Base-by-base conservation (phyloP, 2,329 filamentous ascomycete genomes). In the Helminthosporium solani region DNA sequence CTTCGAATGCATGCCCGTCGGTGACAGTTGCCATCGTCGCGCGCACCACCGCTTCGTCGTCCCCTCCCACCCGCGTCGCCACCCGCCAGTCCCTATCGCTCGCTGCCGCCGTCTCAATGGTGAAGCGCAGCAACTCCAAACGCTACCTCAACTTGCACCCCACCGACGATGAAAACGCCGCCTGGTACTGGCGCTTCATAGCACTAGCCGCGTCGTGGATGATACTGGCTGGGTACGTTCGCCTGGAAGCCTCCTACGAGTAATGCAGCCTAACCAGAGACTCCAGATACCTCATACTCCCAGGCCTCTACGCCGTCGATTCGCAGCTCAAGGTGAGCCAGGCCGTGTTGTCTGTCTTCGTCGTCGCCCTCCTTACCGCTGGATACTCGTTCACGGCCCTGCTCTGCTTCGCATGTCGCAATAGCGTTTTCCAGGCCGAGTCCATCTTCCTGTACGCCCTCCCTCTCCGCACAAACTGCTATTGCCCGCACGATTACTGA, bases 111-210 rank as follows among this genome's bases (percentile, higher is more conserved):
- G 53, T 46, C 45, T 51, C 59, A 60, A 66, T 68, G 64, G 58
- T 47, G 48, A 46, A 54, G 46, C 58, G 54, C 56, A 61, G 62
- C 34, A 46, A 50, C 39, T 60, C 59, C 45, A 58, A 57, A 40
- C 54, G 46, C 45, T 70, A 70, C 53, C 57, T 58, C 53, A 60
- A 61, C 53, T 58, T 69, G 43, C 51, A 58, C 33, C 52, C 54
- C 25, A 41, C 56, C 34, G 57, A 53, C 16, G 53, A 44, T 34
- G 60, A 61, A 40, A 41, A 41, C 21, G 62, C 58, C 30, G 61
- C 74, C 33, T 77, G 74, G 75, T 77, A 78, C 54, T 78, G 75
- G 75, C 69, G 71, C 46, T 54, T 73, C 19, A 65, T 73, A 28
- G 73, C 74, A 7, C 60, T 73, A 6, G 61, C 64, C 2, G 70